A percentile compares a stretch with the other conserved stretches of the same genome.
These are phyloP conservation scores for Funneliformis geosporum DNA, from an alignment of 192 early-diverging fungal species.

Conservation along the genomic window DNA sequence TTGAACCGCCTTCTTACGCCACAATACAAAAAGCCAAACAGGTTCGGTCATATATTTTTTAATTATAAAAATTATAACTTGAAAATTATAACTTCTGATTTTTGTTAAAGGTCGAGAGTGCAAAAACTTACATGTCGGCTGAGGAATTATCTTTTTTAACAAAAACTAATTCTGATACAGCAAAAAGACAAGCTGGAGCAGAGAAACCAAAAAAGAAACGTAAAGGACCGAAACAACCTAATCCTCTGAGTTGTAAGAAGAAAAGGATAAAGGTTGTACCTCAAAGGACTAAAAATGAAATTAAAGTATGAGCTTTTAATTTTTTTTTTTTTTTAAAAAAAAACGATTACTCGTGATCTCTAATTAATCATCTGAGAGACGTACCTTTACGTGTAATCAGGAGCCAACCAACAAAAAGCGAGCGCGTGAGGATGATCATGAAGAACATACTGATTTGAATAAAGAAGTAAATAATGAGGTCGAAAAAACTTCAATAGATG, in stretches of 20 bases:
- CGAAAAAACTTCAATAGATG: neutral
- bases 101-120: constrained; percentile 37
- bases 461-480: neutral
- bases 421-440: neutral
- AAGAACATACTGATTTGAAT: neutral
- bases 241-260: constrained; percentile 89
- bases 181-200: constrained; percentile 40
- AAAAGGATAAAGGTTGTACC: constrained; percentile 39
- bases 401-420: neutral
- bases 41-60: constrained; percentile 34
- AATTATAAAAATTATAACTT: neutral
- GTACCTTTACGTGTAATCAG: too few species aligned
- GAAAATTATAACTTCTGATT: neutral
- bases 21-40: constrained; percentile 50
- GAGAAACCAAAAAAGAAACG: constrained; percentile 53
- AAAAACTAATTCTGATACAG: constrained; percentile 51
- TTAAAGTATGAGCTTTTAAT: neutral
- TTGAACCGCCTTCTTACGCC: constrained; percentile 72
- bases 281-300: constrained; percentile 36
- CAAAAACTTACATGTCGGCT: constrained; percentile 40
- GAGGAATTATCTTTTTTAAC: constrained; percentile 55
- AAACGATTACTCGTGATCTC: neutral
- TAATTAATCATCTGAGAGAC: neutral
- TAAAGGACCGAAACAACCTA: constrained; percentile 79
- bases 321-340: neutral